These are phyloP conservation scores for Aspergillus pseudoterreus DNA, from an alignment of 2,329 filamentous ascomycete genomes.

Conservation along the genomic window DNA sequence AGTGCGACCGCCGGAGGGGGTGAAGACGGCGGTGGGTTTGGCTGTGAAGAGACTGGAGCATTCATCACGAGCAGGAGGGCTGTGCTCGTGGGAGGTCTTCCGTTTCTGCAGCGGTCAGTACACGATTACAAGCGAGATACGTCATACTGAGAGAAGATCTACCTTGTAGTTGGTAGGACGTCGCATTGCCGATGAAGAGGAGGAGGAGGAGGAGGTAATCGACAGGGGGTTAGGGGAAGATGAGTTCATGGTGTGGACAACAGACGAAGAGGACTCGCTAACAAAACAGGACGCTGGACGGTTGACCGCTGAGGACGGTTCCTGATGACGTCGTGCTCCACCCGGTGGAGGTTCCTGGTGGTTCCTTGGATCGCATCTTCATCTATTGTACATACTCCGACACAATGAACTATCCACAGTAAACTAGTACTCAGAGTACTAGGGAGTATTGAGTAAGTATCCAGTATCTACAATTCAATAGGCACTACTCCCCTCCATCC, in stretches of 20 bases:
- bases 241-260: not conserved
- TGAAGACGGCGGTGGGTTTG: slow-evolving; percentile 67
- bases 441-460: too few relatives aligned
- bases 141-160: not conserved
- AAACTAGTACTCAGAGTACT: too few relatives aligned
- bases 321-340: slow-evolving; percentile 10
- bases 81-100: slow-evolving; percentile 15
- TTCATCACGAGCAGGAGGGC: slow-evolving; percentile 2
- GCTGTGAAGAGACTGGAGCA: slow-evolving; percentile 49
- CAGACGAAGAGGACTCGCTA: not conserved
- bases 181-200: slow-evolving; percentile 5
- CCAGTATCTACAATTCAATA: too few relatives aligned
- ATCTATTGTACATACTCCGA: not conserved
- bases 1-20: slow-evolving; percentile 59
- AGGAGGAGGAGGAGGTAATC: not conserved
- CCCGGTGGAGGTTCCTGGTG: not conserved
- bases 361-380: not conserved
- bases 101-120: slow-evolving; percentile 14
- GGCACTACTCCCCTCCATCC: slow-evolving; percentile 6
- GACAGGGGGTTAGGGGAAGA: not conserved
- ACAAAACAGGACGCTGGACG: not conserved
- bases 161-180: slow-evolving; percentile 7
- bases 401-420: too few relatives aligned
- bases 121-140: not conserved
- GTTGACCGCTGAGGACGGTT: slow-evolving; percentile 6